Evolutionary conservation across 2,329 filamentous ascomycete genomes (phyloP).

Genomic region (Colletotrichum incanum): DNA sequence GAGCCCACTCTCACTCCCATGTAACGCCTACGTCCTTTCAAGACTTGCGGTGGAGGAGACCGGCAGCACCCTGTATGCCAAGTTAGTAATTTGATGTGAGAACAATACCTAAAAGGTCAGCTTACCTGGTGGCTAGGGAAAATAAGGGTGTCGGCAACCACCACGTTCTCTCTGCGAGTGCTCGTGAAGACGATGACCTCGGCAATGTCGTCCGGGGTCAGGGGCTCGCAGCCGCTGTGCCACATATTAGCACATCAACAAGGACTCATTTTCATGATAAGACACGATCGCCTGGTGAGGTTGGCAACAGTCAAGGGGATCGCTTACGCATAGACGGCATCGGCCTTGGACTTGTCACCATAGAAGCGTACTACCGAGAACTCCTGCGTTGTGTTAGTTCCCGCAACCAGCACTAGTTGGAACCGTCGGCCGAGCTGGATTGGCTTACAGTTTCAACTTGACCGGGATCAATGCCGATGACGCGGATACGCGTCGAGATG

Average conservation of each 20-base stretch:
- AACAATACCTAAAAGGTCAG: constrained; percentile 18
- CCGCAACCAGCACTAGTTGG: background rate
- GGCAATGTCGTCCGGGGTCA: constrained; percentile 92
- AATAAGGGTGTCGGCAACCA: constrained; percentile 88
- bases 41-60: constrained; percentile 51
- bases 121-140: constrained; percentile 92
- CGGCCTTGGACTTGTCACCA: constrained; percentile 90
- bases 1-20: no score
- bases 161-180: constrained; percentile 89
- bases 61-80: constrained; percentile 50
- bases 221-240: constrained; percentile 79
- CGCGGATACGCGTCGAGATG: constrained; percentile 82
- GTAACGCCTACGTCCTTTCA: background rate
- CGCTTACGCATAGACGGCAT: constrained; percentile 87
- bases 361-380: constrained; percentile 92
- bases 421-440: background rate
- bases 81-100: constrained; percentile 26
- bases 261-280: constrained; percentile 15
- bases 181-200: constrained; percentile 91
- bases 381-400: constrained; percentile 65
- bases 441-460: constrained; percentile 86
- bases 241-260: constrained; percentile 14
- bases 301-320: background rate
- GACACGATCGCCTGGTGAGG: background rate
- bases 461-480: constrained; percentile 92